Conservation (phyloP, 169 alveolate genomes). For the Plasmodium malariae region DNA sequence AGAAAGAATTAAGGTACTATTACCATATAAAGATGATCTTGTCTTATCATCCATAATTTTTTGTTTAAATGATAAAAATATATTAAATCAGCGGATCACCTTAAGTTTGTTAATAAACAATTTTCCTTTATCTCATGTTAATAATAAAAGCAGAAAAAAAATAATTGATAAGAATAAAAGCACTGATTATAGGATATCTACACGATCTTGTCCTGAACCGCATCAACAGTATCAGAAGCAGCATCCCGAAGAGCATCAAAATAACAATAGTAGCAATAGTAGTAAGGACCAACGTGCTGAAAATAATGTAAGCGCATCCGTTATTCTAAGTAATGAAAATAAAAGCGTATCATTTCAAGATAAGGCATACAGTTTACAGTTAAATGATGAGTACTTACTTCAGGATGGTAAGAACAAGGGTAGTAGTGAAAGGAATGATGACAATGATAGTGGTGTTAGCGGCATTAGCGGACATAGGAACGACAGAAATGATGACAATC, state of each 20-base stretch:
- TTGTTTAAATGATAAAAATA: slow-evolving; percentile 85
- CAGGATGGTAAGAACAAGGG: no score
- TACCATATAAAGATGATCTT: slow-evolving; percentile 85
- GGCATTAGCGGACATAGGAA: neutral
- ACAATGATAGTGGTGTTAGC: neutral
- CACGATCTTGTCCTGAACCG: no score
- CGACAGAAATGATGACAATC: no score
- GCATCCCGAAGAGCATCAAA: no score
- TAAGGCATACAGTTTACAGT: neutral
- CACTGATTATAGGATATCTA: neutral
- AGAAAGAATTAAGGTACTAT: slow-evolving; percentile 81
- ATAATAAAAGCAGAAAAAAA: slow-evolving; percentile 65
- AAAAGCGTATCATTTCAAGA: no score
- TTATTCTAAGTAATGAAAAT: no score
- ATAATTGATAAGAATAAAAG: neutral
- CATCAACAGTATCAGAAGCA: no score
- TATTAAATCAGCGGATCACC: slow-evolving; percentile 83
- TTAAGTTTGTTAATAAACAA: slow-evolving; percentile 84
- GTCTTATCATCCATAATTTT: slow-evolving; percentile 87
- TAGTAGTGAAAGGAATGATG: no score
- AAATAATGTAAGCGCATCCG: no score
- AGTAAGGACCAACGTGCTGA: no score
- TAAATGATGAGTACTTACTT: neutral
- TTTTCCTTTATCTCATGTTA: slow-evolving; percentile 81
- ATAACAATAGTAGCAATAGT: no score